Evolutionary conservation across 768 basidiomycete genomes (phyloP), one percentile per base, ranked within the genome.

Genomic region (Kwoniella sp.): DNA sequence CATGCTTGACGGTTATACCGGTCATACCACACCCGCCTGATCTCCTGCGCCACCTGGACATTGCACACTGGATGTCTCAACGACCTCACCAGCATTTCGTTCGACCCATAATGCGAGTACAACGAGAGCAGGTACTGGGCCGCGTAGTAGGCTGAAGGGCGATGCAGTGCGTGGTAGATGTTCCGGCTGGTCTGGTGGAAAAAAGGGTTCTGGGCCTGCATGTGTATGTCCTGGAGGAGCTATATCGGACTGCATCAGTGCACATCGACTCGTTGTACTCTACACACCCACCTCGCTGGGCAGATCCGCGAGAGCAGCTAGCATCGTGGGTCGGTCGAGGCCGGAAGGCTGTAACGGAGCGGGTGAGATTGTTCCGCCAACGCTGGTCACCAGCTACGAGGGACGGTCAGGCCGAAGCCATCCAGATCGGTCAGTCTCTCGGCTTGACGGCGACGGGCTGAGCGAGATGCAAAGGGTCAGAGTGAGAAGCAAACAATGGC

Each of bases 141-240:
- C 7, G 80, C 80, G 58, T 83, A 82, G 4, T 80, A 79, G 0
- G 80, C 48, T 0, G 86, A 80, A 0, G 86, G 79, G 2, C 75
- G 69, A 8, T 77, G 72, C 76, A 85, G 86, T 12, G 85, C 75
- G 12, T 67, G 34, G 55, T 81, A 69, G 17, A 91, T 70, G 32
- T 77, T 71, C 53, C 74, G 80, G 56, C 80, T 86, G 27, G 80
- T 75, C 44, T 73, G 73, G 0, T 89, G 88, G 7, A 95, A 75
- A 29, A 76, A 63, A 15, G 81, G 77, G 3, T 87, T 88, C 5
- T 82, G 75, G 0, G 88, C 83, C 57, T 78, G 78, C 15, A 87
- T 79, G 59, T 90, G 86, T 12, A 93, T 79, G 50, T 89, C 82
- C 61, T 86, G 84, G 0, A 92, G 73, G 8, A 96, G 78, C 90